These are phyloP conservation scores for Marchantia polymorpha DNA, from an alignment of 225 moss, liverwort and hornwort genomes.

Conservation along the genomic window DNA sequence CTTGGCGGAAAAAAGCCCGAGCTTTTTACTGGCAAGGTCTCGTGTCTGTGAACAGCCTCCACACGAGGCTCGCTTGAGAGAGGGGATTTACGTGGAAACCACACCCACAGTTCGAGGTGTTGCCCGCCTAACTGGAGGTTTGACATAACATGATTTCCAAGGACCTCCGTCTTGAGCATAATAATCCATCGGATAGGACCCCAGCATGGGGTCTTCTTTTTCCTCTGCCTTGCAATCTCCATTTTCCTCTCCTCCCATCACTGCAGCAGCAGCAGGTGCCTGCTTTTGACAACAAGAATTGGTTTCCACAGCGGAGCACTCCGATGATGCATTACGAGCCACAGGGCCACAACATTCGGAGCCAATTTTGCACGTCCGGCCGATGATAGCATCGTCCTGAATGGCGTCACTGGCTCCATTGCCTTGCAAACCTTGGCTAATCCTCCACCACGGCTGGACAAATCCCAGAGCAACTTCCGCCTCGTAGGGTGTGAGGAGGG, in stretches of 20 bases:
- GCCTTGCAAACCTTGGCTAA: conserved; percentile 31
- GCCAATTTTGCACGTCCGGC: conserved; percentile 23
- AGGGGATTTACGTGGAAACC: background rate
- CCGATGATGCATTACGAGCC: background rate
- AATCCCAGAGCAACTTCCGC: conserved; percentile 93
- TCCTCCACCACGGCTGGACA: conserved; percentile 92
- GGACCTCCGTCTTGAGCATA: conserved; percentile 87
- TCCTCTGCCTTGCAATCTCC: background rate
- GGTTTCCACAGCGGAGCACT: background rate
- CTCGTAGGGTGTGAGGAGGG: conserved; percentile 86
- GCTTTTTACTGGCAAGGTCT: too few species aligned
- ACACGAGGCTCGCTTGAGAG: background rate
- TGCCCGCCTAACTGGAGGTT: conserved; percentile 18
- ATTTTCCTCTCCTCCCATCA: background rate
- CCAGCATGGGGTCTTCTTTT: conserved; percentile 49
- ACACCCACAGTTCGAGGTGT: background rate
- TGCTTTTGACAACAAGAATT: background rate
- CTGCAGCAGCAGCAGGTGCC: background rate
- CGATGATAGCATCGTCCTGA: too few species aligned
- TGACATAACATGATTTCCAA: conserved; percentile 75
- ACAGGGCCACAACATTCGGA: conserved; percentile 8
- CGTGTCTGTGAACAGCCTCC: background rate
- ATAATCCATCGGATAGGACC: conserved; percentile 91
- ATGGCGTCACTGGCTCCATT: background rate
- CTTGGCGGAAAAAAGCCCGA: too few species aligned